phyloP scores from a whole-genome alignment of 169 alveolate genomes.

The Eimeria falciformis region DNA sequence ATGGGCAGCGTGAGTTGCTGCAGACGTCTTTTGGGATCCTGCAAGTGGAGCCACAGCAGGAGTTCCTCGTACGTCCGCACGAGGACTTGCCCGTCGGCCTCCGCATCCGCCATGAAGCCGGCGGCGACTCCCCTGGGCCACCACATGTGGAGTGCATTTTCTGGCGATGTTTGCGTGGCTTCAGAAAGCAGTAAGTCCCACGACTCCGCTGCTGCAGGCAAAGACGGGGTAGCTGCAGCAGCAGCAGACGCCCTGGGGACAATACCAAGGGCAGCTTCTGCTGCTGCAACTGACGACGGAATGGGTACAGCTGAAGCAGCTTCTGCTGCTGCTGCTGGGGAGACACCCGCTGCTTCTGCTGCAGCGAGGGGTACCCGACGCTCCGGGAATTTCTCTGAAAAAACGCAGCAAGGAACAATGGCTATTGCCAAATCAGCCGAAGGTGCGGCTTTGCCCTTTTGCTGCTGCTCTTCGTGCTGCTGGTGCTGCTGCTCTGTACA shows the following conservation, averaged over 20 bases:
- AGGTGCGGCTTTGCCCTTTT: neutral
- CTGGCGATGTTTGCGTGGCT: too few relatives aligned
- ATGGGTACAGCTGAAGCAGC: conserved; percentile 47
- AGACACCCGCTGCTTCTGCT: conserved; percentile 44
- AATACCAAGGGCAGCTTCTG: neutral
- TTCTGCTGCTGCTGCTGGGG: conserved; percentile 54
- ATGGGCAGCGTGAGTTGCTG: conserved; percentile 63
- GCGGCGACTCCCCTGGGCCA: neutral
- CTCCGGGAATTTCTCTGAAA: conserved; percentile 38
- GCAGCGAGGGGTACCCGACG: conserved; percentile 44
- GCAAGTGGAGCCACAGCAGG: conserved; percentile 47
- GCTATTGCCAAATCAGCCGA: conserved; percentile 25
- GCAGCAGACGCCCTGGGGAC: neutral
- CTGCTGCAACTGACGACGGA: conserved; percentile 18
- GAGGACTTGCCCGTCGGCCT: neutral
- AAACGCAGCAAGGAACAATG: conserved; percentile 60
- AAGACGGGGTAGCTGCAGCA: neutral
- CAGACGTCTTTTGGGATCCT: conserved; percentile 35
- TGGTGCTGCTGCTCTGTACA: neutral
- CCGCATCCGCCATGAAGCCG: conserved; percentile 22
- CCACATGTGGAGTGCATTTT: neutral
- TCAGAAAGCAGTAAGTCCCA: too few relatives aligned
- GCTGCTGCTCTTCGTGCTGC: conserved; percentile 37
- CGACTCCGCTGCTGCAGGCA: neutral
- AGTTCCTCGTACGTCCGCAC: conserved; percentile 50